Evolutionary conservation across 441 rosid genomes (phyloP), one percentile per base, ranked within the genome.

Genomic region (Breynia disticha): DNA sequence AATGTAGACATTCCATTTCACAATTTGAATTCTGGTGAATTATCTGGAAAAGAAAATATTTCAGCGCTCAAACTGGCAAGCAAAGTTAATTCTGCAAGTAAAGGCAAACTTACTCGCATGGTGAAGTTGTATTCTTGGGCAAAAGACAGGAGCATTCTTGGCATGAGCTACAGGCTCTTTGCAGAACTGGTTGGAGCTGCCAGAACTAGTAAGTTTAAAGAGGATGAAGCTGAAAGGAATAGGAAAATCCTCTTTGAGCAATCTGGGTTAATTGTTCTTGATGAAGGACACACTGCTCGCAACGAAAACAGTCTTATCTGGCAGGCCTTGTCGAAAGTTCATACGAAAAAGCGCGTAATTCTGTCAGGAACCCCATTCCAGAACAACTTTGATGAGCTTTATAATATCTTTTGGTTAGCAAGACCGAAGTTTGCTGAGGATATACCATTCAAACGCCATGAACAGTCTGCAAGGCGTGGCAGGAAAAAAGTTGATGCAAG

Each of bases 281-380:
- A 88, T 55, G 97, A 88, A 75, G 90, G 97, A 3, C 95, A 88
- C 66, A 86, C 82, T 1, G 79, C 91, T 16, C 84, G 93, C 12
- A 88, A 88, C 55, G 65, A 72, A n/a, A 61, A 54, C 3, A 78
- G 84, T 54, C 54, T 46, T 16, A 72, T 88, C 46, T 88, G 86
- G 83, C 74, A 79, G 69, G 82, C 75, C 59, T 66, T 83, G 14
- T 58, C 75, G 6, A 75, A 68, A 19, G 61, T 86, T 13, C 65
- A 66, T 49, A 83, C 95, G 0, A 59, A 69, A 28, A 86, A 64
- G 70, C 81, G 86, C 18, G 74, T 88, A 37, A 74, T 83, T 55
- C 87, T 88, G 19, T 83, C 91, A 0, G 97, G 97, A 51, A 88
- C 96, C 41, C 89, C 89, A 0, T 88, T 88, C 55, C 96, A 88